phyloP scores from a whole-genome alignment of 495 filamentous ascomycete genomes.

The Penicillium lagena region DNA sequence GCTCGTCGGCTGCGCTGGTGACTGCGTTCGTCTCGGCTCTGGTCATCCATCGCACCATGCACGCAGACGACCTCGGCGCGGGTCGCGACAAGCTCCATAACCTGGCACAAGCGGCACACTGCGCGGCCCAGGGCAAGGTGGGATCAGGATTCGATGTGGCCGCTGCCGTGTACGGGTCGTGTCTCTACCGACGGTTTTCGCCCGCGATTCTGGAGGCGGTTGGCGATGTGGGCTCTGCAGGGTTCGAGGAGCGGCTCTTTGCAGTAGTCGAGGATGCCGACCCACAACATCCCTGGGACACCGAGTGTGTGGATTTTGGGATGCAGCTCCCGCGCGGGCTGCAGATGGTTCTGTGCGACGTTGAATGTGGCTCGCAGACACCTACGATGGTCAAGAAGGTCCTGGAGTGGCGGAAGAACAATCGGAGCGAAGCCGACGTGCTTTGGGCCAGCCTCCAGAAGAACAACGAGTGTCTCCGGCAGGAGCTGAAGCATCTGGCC shows the following conservation, averaged over 20 bases:
- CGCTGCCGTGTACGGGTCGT: slow-evolving; percentile 83
- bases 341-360: slow-evolving; percentile 85
- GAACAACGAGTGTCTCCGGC: slow-evolving; percentile 65
- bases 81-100: slow-evolving; percentile 67
- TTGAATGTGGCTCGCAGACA: slow-evolving; percentile 89
- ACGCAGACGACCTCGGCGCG: slow-evolving; percentile 48
- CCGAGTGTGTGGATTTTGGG: slow-evolving; percentile 56
- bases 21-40: slow-evolving; percentile 83
- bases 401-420: slow-evolving; percentile 68
- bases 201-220: slow-evolving; percentile 62
- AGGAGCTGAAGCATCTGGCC: slow-evolving; percentile 46
- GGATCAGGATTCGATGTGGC: slow-evolving; percentile 97
- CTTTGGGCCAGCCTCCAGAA: slow-evolving; percentile 70
- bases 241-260: slow-evolving; percentile 61
- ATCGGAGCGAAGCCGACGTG: slow-evolving; percentile 56
- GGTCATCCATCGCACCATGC: slow-evolving; percentile 70
- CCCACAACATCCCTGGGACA: slow-evolving; percentile 62
- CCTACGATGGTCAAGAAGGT: slow-evolving; percentile 93
- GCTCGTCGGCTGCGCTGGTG: slow-evolving; percentile 90
- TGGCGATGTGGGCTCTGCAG: slow-evolving; percentile 53
- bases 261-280: slow-evolving; percentile 56
- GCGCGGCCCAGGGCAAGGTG: slow-evolving; percentile 93
- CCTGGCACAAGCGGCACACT: slow-evolving; percentile 87
- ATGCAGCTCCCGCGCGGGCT: slow-evolving; percentile 60
- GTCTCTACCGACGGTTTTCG: slow-evolving; percentile 85